These are phyloP conservation scores for Aplosporella prunicola DNA, from an alignment of 2,329 filamentous ascomycete genomes.

Conservation along the genomic window DNA sequence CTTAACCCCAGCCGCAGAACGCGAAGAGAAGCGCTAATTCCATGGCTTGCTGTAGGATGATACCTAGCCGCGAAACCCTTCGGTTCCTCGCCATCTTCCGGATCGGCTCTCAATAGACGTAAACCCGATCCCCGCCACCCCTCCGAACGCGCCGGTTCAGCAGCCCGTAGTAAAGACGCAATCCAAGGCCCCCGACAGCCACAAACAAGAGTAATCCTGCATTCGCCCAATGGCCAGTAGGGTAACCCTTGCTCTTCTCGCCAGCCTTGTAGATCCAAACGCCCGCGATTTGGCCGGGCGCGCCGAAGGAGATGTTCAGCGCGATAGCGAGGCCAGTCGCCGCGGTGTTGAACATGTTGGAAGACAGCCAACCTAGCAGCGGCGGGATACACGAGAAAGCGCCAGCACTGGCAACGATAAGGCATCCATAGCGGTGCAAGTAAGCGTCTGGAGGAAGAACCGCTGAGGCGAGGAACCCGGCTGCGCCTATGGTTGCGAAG, in stretches of 20 bases:
- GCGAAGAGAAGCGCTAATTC: too few species aligned
- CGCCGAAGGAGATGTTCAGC: constrained; percentile 59
- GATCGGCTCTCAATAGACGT: constrained; percentile 7
- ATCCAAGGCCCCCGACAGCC: constrained; percentile 42
- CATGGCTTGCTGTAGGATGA: too few species aligned
- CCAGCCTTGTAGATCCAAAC: constrained; percentile 64
- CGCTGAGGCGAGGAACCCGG: constrained; percentile 54
- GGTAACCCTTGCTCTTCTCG: constrained; percentile 53
- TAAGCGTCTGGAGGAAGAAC: constrained; percentile 53
- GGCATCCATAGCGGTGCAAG: constrained; percentile 52
- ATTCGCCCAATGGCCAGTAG: constrained; percentile 62
- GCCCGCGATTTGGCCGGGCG: constrained; percentile 60
- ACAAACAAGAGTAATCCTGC: constrained; percentile 52
- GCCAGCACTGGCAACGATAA: constrained; percentile 58
- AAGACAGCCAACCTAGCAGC: constrained; percentile 60
- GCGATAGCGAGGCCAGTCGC: constrained; percentile 60
- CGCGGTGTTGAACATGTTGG: constrained; percentile 56
- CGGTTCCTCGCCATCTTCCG: too few species aligned
- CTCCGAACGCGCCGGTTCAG: constrained; percentile 26
- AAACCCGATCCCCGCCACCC: constrained; percentile 5
- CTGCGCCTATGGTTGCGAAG: constrained; percentile 42
- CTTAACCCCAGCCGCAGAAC: too few species aligned
- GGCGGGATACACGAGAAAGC: constrained; percentile 61
- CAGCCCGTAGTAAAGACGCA: constrained; percentile 49
- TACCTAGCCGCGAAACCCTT: too few species aligned